These are phyloP conservation scores for Microbotryomycetes sp. DNA, from an alignment of 1,284 basidiomycete genomes.

Conservation along the genomic window DNA sequence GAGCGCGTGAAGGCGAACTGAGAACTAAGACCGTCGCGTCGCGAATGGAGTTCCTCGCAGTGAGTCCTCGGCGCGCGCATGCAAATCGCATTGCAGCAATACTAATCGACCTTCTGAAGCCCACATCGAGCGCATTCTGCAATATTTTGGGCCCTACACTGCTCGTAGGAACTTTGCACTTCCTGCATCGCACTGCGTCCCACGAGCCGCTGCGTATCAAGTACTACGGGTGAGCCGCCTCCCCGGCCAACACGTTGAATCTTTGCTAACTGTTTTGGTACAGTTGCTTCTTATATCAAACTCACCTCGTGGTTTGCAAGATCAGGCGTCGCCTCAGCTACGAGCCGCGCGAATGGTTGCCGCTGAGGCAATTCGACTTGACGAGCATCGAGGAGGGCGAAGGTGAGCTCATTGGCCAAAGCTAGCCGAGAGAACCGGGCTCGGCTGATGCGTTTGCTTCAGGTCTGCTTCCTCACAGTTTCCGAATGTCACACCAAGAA, in stretches of 20 bases:
- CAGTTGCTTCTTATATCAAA: slow-evolving; percentile 77
- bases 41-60: slow-evolving; percentile 31
- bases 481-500: slow-evolving; percentile 58
- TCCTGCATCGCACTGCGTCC: slow-evolving; percentile 18
- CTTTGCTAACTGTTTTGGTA: slow-evolving; percentile 74
- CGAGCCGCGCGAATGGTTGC: slow-evolving; percentile 79
- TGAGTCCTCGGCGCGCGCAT: slow-evolving; percentile 5
- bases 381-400: slow-evolving; percentile 32
- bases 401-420: slow-evolving; percentile 17
- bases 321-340: slow-evolving; percentile 68
- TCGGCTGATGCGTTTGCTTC: slow-evolving; percentile 5
- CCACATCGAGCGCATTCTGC: slow-evolving; percentile 13
- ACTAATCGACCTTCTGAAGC: background rate
- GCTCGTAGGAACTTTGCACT: slow-evolving; percentile 31
- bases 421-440: background rate
- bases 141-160: slow-evolving; percentile 30
- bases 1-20: slow-evolving; percentile 28
- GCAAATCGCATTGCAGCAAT: background rate
- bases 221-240: slow-evolving; percentile 38
- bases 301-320: slow-evolving; percentile 79
- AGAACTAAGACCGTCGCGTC: slow-evolving; percentile 29
- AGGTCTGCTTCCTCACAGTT: slow-evolving; percentile 71
- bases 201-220: slow-evolving; percentile 38
- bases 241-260: slow-evolving; percentile 51
- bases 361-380: slow-evolving; percentile 45